Evolutionary conservation across 805 yeast genomes (phyloP), one percentile per base, ranked within the genome.

Genomic region (Ogataea henricii): DNA sequence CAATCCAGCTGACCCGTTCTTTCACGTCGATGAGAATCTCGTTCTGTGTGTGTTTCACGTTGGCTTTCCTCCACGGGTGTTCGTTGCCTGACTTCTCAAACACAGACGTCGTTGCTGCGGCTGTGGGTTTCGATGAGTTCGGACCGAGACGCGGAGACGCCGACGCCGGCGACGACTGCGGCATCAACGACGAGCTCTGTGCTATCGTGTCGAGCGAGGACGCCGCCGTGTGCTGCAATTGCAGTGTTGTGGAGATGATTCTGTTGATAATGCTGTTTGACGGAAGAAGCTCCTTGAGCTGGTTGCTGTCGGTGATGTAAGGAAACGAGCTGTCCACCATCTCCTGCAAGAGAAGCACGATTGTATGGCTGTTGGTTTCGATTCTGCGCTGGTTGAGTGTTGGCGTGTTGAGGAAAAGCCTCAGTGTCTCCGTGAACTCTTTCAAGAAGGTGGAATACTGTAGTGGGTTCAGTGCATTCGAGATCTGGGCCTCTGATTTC

Each of bases 11-110:
- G 18, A 87, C 64, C 1, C 75, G 70, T 64, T 92, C 99, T 2
- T 75, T 73, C 5, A 94, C 63, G 66, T 94, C 98, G 7, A 92
- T 85, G 63, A 83, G 89, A 66, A 92, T 74, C 66, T 92, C 98
- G 65, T 92, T 89, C 54, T 83, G 83, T 3, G 88, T 76, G 63
- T 88, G 82, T 54, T 76, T 78, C n/a, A 87, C 85, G 53, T 81
- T 78, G 4, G 83, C 62, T 40, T 79, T 73, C 58, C 98, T 77
- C 98, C 98, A 92, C 1, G 96, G 96, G 7, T 71, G 68, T 22
- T 61, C 60, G 40, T 70, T 62, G 4, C 67, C 67, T 0, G 70
- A 62, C 40, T 39, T 78, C 60, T 66, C 70, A 20, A 63, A 54
- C 8, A 65, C 59, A 9, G 62, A 60, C 1, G 51, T 48, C 2